A percentile compares a stretch with the other conserved stretches of the same genome.
Evolutionary conservation across 768 basidiomycete genomes (phyloP).

Genomic region (Boletus coccyginus): DNA sequence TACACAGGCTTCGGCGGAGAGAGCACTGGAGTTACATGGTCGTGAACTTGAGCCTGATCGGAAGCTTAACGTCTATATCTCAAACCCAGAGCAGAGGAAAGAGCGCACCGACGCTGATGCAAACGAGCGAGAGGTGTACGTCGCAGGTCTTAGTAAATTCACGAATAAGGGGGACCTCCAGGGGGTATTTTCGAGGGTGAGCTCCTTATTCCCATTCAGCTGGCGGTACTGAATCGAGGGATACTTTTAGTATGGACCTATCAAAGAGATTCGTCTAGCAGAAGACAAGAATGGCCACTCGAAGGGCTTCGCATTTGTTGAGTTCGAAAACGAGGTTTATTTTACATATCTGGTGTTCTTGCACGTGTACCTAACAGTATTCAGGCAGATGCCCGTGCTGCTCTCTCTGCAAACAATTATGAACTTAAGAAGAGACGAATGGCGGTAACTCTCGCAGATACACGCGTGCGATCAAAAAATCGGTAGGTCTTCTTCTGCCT

Average conservation of each 20-base stretch:
- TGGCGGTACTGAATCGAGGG: constrained; percentile 2
- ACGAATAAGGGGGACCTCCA: constrained; percentile 75
- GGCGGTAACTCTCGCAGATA: constrained; percentile 82
- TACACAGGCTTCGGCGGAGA: constrained; percentile 61
- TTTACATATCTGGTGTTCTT: not conserved
- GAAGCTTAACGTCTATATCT: constrained; percentile 74
- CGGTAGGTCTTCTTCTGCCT: constrained; percentile 39
- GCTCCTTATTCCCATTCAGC: constrained; percentile 21
- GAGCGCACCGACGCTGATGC: constrained; percentile 87
- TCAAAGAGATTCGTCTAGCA: constrained; percentile 81
- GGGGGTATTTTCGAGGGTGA: constrained; percentile 73
- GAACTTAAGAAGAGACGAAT: constrained; percentile 90
- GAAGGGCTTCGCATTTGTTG: constrained; percentile 91
- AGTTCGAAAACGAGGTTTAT: constrained; percentile 77
- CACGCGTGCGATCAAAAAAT: constrained; percentile 54
- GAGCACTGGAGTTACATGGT: constrained; percentile 77
- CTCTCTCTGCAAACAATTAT: constrained; percentile 78
- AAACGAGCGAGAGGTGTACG: constrained; percentile 81
- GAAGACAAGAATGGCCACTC: constrained; percentile 65
- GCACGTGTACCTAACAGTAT: not conserved
- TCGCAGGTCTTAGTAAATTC: constrained; percentile 80
- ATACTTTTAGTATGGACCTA: constrained; percentile 62
- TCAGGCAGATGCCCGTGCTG: constrained; percentile 67
- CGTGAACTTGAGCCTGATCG: constrained; percentile 69
- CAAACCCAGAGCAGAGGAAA: constrained; percentile 87